Evolutionary conservation across 75 land plant genomes (phyloP).

Genomic region (Pinus taeda): DNA sequence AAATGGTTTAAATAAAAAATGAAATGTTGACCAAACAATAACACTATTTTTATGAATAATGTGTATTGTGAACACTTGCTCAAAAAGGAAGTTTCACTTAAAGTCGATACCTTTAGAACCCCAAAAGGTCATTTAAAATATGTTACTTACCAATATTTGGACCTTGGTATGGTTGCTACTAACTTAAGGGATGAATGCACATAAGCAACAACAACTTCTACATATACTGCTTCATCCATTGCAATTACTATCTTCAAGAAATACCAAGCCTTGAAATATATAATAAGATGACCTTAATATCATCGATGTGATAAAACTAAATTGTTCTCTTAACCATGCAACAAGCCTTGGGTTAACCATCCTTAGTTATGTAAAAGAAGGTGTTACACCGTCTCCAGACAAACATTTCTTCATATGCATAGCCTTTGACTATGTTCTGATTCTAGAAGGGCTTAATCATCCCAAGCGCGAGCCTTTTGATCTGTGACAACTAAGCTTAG

Average conservation of each 20-base stretch:
- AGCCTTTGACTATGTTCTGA: too few species aligned
- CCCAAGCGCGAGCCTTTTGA: too few species aligned
- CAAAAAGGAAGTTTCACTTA: background rate
- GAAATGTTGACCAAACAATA: background rate
- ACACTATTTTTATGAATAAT: background rate
- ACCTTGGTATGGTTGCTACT: background rate
- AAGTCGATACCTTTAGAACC: background rate
- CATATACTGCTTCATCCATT: conserved; percentile 3
- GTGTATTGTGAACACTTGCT: background rate
- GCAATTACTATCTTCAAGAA: background rate
- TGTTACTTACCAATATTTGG: background rate
- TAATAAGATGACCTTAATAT: background rate
- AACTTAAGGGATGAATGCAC: background rate
- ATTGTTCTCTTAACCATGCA: too few species aligned
- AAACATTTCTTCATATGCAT: too few species aligned
- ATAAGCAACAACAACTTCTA: background rate
- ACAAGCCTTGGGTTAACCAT: too few species aligned
- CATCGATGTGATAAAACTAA: background rate
- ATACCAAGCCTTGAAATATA: background rate
- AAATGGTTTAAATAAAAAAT: too few species aligned
- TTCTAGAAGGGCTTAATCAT: too few species aligned
- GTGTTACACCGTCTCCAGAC: too few species aligned
- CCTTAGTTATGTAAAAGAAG: too few species aligned
- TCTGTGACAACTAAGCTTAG: too few species aligned
- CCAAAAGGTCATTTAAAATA: background rate